Conservation (phyloP, 805 yeast genomes). For the Nakazawaea ernobii region DNA sequence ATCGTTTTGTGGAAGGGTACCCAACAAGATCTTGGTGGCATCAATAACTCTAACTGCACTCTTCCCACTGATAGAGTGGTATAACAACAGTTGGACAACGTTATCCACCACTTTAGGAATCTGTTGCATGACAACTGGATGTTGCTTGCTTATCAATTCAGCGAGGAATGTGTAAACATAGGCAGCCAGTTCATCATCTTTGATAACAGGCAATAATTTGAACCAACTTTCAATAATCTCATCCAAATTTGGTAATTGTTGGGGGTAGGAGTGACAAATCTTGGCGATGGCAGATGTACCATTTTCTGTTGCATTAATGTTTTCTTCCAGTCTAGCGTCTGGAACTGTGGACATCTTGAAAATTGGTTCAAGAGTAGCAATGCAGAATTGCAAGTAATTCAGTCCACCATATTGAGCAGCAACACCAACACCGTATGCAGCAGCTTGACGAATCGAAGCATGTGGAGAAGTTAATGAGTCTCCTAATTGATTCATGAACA, state of each 20-base stretch:
- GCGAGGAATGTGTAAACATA: slow-evolving; percentile 72
- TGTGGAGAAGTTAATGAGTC: slow-evolving; percentile 60
- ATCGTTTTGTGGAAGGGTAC: slow-evolving; percentile 61
- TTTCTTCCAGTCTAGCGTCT: slow-evolving; percentile 82
- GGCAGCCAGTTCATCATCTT: slow-evolving; percentile 86
- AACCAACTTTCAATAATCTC: slow-evolving; percentile 73
- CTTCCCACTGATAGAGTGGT: slow-evolving; percentile 60
- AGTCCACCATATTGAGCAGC: slow-evolving; percentile 79
- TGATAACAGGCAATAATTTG: slow-evolving; percentile 70
- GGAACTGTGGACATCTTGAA: slow-evolving; percentile 68
- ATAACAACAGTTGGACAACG: slow-evolving; percentile 70
- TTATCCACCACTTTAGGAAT: slow-evolving; percentile 59
- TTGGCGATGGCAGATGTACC: slow-evolving; percentile 80
- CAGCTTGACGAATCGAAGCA: slow-evolving; percentile 79
- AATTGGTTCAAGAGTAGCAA: slow-evolving; percentile 70
- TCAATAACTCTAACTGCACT: slow-evolving; percentile 61
- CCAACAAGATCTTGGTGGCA: slow-evolving; percentile 58
- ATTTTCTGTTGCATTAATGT: slow-evolving; percentile 81
- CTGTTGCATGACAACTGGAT: slow-evolving; percentile 49
- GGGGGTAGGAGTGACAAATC: slow-evolving; percentile 61
- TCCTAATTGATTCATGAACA: slow-evolving; percentile 59
- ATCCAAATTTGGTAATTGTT: slow-evolving; percentile 53
- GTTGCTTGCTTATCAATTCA: slow-evolving; percentile 63
- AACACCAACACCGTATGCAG: slow-evolving; percentile 77
- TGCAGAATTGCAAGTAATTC: slow-evolving; percentile 53